phyloP scores from a whole-genome alignment of 75 land plant genomes.

The Picea glauca region DNA sequence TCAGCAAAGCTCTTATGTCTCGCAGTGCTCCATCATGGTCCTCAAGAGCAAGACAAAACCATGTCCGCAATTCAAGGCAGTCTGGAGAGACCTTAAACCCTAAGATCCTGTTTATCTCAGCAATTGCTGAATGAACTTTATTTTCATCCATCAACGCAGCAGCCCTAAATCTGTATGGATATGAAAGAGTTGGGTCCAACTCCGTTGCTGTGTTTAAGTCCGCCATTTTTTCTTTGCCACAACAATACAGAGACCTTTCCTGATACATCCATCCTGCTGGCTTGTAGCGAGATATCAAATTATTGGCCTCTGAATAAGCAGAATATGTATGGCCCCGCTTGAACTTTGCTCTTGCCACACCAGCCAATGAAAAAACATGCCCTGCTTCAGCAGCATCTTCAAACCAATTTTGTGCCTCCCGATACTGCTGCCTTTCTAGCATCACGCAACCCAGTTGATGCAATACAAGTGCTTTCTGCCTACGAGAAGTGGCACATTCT shows the following conservation, averaged over 20 bases:
- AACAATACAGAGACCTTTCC: constrained; percentile 75
- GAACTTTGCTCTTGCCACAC: constrained; percentile 63
- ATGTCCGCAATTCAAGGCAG: constrained; percentile 72
- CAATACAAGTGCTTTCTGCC: constrained; percentile 71
- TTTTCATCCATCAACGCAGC: constrained; percentile 68
- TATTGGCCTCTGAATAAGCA: constrained; percentile 39
- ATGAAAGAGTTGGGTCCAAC: constrained; percentile 80
- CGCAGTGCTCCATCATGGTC: constrained; percentile 68
- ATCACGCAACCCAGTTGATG: constrained; percentile 84
- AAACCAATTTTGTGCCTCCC: constrained; percentile 60
- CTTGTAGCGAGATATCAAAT: constrained; percentile 37
- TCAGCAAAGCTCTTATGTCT: constrained; percentile 69
- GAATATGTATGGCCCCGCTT: constrained; percentile 49
- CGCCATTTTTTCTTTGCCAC: constrained; percentile 66
- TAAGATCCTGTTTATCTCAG: constrained; percentile 68
- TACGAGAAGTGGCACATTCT: constrained; percentile 52
- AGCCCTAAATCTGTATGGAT: constrained; percentile 84
- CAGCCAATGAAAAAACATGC: constrained; percentile 74
- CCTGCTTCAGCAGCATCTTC: constrained; percentile 69
- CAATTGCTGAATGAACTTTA: constrained; percentile 55
- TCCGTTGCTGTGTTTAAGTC: constrained; percentile 71
- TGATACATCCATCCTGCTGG: constrained; percentile 87
- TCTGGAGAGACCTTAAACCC: constrained; percentile 78
- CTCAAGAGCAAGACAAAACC: constrained; percentile 65
- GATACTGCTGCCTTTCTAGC: constrained; percentile 66